phyloP scores from a whole-genome alignment of 257 asterid genomes.

The Ophiorrhiza pumila region DNA sequence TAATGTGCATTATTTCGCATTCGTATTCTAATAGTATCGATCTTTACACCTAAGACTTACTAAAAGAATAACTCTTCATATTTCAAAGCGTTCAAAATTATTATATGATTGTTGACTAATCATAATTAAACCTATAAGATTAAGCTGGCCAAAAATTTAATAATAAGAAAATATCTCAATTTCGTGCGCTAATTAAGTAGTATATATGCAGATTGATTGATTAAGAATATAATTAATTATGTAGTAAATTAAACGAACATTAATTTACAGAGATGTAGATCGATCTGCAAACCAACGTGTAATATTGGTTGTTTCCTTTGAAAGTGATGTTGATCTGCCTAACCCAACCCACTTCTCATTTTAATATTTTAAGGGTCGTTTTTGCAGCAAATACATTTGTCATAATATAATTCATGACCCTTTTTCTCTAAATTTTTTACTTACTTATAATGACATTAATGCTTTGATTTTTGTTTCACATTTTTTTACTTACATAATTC shows the following conservation, averaged over 20 bases:
- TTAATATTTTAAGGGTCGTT: not conserved
- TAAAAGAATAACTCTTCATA: not conserved
- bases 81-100: not conserved
- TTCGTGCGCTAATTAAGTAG: not conserved
- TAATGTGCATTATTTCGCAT: not conserved
- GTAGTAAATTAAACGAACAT: too few species aligned
- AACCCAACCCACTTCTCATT: not conserved
- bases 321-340: not conserved
- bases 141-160: not conserved
- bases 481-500: too few species aligned
- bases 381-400: too few species aligned
- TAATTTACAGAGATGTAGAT: not conserved
- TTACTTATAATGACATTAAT: too few species aligned
- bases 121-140: not conserved
- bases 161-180: not conserved
- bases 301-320: not conserved
- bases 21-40: not conserved
- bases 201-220: not conserved
- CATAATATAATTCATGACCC: too few species aligned
- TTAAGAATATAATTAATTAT: too few species aligned
- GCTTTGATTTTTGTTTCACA: too few species aligned
- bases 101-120: constrained; percentile 1
- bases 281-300: not conserved
- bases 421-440: too few species aligned
- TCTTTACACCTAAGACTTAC: too few species aligned